phyloP scores from a whole-genome alignment of 2,329 filamentous ascomycete species.

The Dryadomyces sulphureus region DNA sequence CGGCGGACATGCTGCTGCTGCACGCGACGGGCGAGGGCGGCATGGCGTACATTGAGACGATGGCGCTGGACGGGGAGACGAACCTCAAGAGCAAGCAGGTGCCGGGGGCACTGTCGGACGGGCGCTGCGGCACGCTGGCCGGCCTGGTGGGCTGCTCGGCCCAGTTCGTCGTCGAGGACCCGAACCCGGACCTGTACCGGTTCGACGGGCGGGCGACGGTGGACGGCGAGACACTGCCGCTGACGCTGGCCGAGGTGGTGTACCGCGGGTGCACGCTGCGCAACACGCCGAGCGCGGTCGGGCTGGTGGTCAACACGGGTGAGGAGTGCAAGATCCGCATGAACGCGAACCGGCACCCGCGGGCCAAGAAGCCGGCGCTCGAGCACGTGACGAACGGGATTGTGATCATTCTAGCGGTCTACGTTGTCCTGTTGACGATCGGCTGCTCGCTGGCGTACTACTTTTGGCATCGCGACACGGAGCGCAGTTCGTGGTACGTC shows the following conservation, averaged over 20 bases:
- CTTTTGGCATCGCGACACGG: conserved; percentile 55
- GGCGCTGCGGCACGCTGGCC: conserved; percentile 38
- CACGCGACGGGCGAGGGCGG: conserved; percentile 64
- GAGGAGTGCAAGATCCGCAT: conserved; percentile 78
- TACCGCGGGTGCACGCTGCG: conserved; percentile 76
- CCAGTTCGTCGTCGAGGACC: conserved; percentile 59
- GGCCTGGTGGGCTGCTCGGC: conserved; percentile 40
- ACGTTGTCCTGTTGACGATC: conserved; percentile 64
- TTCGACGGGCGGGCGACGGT: conserved; percentile 57
- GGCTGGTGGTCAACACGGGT: conserved; percentile 73
- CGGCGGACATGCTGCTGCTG: conserved; percentile 70
- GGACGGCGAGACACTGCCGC: conserved; percentile 42
- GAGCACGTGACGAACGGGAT: conserved; percentile 61
- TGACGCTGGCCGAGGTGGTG: conserved; percentile 70
- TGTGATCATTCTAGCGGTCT: conserved; percentile 64
- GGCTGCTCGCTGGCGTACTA: conserved; percentile 74
- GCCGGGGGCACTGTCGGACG: conserved; percentile 35
- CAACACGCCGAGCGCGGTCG: conserved; percentile 61
- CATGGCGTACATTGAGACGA: conserved; percentile 71
- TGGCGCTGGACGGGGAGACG: conserved; percentile 73
- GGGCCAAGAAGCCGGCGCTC: conserved; percentile 60
- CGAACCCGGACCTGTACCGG: conserved; percentile 62
- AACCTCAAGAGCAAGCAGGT: conserved; percentile 66
- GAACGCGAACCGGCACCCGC: conserved; percentile 72
- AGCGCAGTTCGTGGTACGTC: conserved; percentile 64